Evolutionary conservation across 2,329 filamentous ascomycete genomes (phyloP), one percentile per base, ranked within the genome.

Genomic region (Fusarium sp.): DNA sequence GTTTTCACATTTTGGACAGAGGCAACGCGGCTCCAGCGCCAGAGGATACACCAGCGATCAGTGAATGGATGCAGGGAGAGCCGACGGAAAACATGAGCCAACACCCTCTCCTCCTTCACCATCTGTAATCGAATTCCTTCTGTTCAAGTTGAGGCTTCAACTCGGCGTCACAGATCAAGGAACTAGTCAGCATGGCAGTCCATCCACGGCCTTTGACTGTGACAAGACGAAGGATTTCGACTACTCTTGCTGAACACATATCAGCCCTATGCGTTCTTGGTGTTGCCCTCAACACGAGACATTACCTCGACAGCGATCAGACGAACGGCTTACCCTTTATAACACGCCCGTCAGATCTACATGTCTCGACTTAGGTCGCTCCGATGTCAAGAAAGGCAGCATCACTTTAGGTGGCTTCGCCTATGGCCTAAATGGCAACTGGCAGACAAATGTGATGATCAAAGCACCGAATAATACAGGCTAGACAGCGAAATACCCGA

Each of bases 391-490:
- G 41, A 16, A 25, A 45, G 41, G 20, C 41, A 25, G 41, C 41
- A 20, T 45, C 20, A 23, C 41, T 20, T 45, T n/a, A 23, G 14
- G 23, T 6, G 13, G 20, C 20, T 6, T 45, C 7, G 41, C 20
- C 41, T 25, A 45, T 45, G 20, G 3, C 4, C 4, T 16, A 45
- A 45, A 5, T 4, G 13, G 20, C 4, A 45, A 16, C 20, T 45
- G 7, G 5, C 7, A 9, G 7, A 8, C 2, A 25, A 25, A 0
- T 98, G 98, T 79, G 95, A 98, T 78, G 79, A 86, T 37, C 90
- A 95, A 10, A 92, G 99, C 58, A 84, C 97, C 3, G 82, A 86
- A 2, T 88, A 89, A 0, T 94, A 91, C 74, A 80, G 87, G 2
- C 82, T 93, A 3, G 85, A 87, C 9, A 83, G 89, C 0, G 81